These are phyloP conservation scores for Begonia fuchsioides DNA, from an alignment of 306 rosid species.

Conservation along the genomic window DNA sequence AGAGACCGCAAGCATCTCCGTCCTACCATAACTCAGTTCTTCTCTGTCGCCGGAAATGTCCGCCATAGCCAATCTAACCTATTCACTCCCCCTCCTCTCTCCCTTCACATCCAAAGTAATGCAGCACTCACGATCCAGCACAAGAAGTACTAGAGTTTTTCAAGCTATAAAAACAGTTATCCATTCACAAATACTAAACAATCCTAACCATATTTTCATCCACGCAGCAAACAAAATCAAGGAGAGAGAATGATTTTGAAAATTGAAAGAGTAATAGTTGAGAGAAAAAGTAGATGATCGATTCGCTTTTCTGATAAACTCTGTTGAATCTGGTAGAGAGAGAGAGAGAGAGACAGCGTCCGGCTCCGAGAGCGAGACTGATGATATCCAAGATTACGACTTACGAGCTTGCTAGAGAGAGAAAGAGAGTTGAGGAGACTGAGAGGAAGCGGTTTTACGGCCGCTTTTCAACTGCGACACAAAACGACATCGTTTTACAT, in stretches of 20 bases:
- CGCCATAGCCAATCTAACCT: conserved; percentile 78
- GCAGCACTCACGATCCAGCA: conserved; percentile 29
- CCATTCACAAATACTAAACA: conserved; percentile 1
- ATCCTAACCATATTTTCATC: neutral
- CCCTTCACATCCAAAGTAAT: conserved; percentile 55
- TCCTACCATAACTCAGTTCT: conserved; percentile 12
- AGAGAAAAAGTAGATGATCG: too few species aligned
- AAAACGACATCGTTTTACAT: too few species aligned
- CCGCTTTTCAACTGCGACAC: too few species aligned
- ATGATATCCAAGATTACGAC: conserved; percentile 11
- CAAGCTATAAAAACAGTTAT: conserved; percentile 8
- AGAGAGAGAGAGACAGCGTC: conserved; percentile 3
- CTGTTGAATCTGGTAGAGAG: neutral
- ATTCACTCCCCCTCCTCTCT: conserved; percentile 9
- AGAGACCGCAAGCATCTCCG: conserved; percentile 11
- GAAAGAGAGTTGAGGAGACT: too few species aligned
- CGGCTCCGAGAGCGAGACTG: conserved; percentile 17
- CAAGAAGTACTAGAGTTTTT: conserved; percentile 28
- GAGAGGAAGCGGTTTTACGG: too few species aligned
- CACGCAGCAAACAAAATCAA: neutral
- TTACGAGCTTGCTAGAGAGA: conserved; percentile 18
- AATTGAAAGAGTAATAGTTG: too few species aligned
- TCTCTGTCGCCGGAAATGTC: conserved; percentile 56
- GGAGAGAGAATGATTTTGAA: too few species aligned
- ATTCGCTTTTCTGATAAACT: too few species aligned